Evolutionary conservation across 768 basidiomycete genomes (phyloP), one percentile per base, ranked within the genome.

Genomic region (Leccinum truebloodii): DNA sequence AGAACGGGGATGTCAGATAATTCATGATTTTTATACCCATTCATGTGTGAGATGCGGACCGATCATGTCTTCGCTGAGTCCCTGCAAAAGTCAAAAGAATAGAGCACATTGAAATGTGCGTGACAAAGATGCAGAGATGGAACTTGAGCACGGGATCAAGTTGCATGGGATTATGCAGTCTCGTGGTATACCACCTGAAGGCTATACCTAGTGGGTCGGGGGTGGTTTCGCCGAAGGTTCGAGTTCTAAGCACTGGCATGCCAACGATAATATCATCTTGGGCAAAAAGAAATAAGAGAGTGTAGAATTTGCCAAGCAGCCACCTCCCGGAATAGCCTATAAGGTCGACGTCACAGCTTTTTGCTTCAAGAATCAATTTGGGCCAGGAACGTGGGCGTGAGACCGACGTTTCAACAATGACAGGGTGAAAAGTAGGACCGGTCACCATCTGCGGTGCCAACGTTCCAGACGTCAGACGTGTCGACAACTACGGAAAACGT

Each of bases 1-100:
- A 18, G 16, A 34, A 41, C 20, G 34, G 13, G 37, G 14, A 39
- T 2, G 6, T 13, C 10, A 8, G 9, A 13, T 24, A 34, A 22
- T 48, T 58, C 26, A 58, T 22, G 26, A 35, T 30, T 46, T 59
- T 46, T 59, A 49, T 13, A 20, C 28, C 4, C 24, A 22, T n/a
- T n/a, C n/a, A 26, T 22, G 54, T 56, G 57, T 58, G 54, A 12
- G 57, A 58, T 44, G 59, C 53, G 64, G 59, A 34, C 64, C 44
- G 59, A 26, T 30, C 28, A 20, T 37, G 6, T 54, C 13, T 13
- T 24, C 51, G 16, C 28, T 6, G 24, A 32, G 24, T 16, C 18
- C 22, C 16, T 35, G 22, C 32, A n/a, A 54, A 55, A 32, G 39
- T 39, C 16, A 3, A 57, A 55, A 32, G 16, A 55, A 41, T 54